phyloP scores from a whole-genome alignment of 345 rosid genomes.

The Lepidium didymum region DNA sequence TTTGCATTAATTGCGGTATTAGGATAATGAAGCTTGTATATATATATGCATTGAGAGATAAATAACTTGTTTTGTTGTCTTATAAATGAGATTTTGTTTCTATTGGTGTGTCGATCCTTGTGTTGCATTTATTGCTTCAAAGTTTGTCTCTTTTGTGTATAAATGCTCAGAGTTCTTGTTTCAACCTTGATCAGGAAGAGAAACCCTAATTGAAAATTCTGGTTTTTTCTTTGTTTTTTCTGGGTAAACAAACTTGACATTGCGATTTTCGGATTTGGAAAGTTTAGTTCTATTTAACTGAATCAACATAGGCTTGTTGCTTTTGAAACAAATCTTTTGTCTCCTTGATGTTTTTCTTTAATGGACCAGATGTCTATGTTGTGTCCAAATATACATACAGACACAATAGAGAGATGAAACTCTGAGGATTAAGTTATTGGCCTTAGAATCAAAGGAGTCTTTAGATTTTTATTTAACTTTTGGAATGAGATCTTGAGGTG shows the following conservation, averaged over 20 bases:
- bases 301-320: neutral
- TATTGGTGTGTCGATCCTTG: constrained; percentile 10
- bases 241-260: neutral
- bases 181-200: neutral
- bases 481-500: neutral
- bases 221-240: neutral
- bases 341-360: neutral
- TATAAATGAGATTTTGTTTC: neutral
- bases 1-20: constrained; percentile 38
- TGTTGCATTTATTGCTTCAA: constrained; percentile 30
- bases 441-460: neutral
- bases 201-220: neutral
- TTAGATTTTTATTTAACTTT: neutral
- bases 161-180: neutral
- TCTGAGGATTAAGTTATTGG: neutral
- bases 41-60: no score
- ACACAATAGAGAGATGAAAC: neutral
- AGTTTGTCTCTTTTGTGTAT: neutral
- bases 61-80: constrained; percentile 1
- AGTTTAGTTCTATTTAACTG: neutral
- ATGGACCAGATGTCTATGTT: neutral
- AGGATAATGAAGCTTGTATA: neutral
- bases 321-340: neutral
- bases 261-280: neutral
- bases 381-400: neutral